These are phyloP conservation scores for Cadophora sp. DNA, from an alignment of 2,329 filamentous ascomycete species.

Conservation along the genomic window DNA sequence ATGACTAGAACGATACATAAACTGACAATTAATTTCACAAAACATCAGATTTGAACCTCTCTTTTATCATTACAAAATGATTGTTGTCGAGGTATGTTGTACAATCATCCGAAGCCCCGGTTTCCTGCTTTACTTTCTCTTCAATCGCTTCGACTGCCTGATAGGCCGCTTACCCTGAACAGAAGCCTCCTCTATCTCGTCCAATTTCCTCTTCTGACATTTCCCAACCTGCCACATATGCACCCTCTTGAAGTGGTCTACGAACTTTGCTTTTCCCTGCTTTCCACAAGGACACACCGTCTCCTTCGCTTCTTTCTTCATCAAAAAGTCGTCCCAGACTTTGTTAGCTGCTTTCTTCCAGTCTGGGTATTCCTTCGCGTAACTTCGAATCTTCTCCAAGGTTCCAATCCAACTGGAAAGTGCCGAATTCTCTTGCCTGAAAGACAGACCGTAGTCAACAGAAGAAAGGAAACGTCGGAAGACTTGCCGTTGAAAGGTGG, in stretches of 20 bases:
- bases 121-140: neutral
- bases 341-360: conserved; percentile 1
- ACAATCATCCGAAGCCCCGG: too few relatives aligned
- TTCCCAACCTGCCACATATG: conserved; percentile 9
- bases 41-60: too few relatives aligned
- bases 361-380: neutral
- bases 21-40: too few relatives aligned
- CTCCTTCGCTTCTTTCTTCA: neutral
- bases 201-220: neutral
- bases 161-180: neutral
- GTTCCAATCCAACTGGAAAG: conserved; percentile 13
- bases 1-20: too few relatives aligned
- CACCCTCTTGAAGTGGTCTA: neutral
- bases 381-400: neutral
- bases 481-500: neutral
- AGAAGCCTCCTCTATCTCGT: neutral
- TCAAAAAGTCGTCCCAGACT: conserved; percentile 12
- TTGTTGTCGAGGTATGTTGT: too few relatives aligned
- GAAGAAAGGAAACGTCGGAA: conserved; percentile 1
- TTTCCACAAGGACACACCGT: conserved; percentile 9
- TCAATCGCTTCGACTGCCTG: neutral
- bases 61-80: too few relatives aligned
- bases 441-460: conserved; percentile 1
- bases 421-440: neutral
- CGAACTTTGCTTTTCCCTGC: neutral